phyloP scores from a whole-genome alignment of 2,329 filamentous ascomycete genomes.

The Aspergillus transmontanensis region DNA sequence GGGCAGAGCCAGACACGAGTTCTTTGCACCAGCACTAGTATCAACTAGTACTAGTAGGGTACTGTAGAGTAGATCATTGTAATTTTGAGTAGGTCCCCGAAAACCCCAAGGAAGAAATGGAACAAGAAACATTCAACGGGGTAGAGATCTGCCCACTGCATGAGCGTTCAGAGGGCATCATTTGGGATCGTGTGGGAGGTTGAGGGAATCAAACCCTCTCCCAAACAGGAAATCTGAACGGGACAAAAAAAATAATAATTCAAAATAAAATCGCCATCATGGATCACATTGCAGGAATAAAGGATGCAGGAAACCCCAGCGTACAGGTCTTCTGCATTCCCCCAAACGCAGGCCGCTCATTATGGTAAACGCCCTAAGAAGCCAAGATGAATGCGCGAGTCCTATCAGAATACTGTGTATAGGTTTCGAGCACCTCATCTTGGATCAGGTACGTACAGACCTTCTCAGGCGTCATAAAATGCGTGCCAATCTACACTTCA shows the following conservation, averaged over 20 bases:
- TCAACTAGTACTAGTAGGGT: conserved; percentile 20
- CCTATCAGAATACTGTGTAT: conserved; percentile 1
- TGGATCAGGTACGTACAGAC: neutral
- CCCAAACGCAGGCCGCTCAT: conserved; percentile 23
- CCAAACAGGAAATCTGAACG: neutral
- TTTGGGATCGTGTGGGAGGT: neutral
- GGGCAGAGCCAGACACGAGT: conserved; percentile 20
- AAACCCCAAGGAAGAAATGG: neutral
- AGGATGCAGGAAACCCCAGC: conserved; percentile 20
- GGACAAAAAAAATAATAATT: neutral
- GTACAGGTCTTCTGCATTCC: conserved; percentile 18
- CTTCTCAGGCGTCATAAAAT: neutral
- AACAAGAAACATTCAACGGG: neutral
- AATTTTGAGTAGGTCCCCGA: conserved; percentile 6
- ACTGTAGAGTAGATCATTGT: conserved; percentile 23
- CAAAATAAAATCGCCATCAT: neutral
- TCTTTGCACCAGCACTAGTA: conserved; percentile 15
- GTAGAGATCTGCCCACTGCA: neutral
- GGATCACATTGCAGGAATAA: conserved; percentile 7
- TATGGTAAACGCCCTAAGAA: conserved; percentile 17
- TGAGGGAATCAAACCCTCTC: neutral
- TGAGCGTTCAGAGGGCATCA: neutral
- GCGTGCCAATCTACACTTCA: too few relatives aligned
- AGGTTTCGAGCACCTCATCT: neutral
- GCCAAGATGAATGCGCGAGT: neutral